Evolutionary conservation across 768 basidiomycete species (phyloP).

Genomic region (Panaeolus papilionaceus): DNA sequence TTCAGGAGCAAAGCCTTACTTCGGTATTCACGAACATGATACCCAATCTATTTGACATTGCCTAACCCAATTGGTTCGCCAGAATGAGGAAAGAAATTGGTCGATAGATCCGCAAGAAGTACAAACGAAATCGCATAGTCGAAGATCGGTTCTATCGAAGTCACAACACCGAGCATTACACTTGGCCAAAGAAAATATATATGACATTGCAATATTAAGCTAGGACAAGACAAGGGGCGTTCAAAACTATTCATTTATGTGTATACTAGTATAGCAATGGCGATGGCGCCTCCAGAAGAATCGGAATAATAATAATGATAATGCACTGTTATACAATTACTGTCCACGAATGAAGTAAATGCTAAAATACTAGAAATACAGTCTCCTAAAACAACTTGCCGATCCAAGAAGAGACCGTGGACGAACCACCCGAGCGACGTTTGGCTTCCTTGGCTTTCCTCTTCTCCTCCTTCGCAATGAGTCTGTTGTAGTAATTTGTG

Average conservation of each 20-base stretch:
- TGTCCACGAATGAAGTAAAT: neutral
- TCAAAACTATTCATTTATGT: conserved; percentile 4
- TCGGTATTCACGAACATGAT: conserved; percentile 71
- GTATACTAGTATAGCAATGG: conserved; percentile 4
- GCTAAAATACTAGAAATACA: neutral
- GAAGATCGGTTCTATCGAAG: neutral
- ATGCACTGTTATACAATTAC: neutral
- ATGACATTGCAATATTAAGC: neutral
- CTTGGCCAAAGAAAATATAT: neutral
- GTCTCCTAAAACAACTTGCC: neutral
- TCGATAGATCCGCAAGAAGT: neutral
- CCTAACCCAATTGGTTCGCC: conserved; percentile 14
- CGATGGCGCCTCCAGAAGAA: neutral
- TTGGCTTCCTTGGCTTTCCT: neutral
- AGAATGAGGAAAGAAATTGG: conserved; percentile 10
- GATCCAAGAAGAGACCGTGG: neutral
- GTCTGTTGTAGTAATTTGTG: neutral
- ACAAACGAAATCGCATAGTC: neutral
- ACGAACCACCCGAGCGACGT: neutral
- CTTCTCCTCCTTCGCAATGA: neutral
- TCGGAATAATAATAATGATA: neutral
- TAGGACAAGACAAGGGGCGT: neutral
- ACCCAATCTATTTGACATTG: conserved; percentile 15
- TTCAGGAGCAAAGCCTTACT: conserved; percentile 90
- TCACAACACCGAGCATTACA: neutral